A percentile compares a stretch with the other conserved stretches of the same genome.
Evolutionary conservation across 2,329 filamentous ascomycete species (phyloP).

Genomic region (Lasiodiplodia theobromae): DNA sequence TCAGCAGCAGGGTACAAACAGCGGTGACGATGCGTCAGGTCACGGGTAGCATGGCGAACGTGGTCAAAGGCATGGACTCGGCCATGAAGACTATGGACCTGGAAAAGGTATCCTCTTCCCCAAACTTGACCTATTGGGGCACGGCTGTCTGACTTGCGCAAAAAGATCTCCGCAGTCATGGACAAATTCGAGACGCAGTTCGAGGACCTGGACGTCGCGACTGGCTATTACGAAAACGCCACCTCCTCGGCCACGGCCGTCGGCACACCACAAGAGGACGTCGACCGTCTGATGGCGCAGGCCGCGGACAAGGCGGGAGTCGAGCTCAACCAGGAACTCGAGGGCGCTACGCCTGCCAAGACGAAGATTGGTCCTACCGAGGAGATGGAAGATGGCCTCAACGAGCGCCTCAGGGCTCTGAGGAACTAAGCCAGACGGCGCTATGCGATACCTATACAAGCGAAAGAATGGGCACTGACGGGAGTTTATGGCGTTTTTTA

Average conservation of each 20-base stretch:
- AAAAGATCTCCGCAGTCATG: slow-evolving; percentile 70
- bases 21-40: slow-evolving; percentile 69
- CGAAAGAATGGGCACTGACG: background rate
- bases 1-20: slow-evolving; percentile 66
- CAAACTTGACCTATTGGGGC: background rate
- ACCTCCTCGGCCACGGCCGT: slow-evolving; percentile 79
- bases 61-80: slow-evolving; percentile 67
- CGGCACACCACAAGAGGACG: slow-evolving; percentile 80
- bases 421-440: slow-evolving; percentile 46
- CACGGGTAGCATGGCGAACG: slow-evolving; percentile 67
- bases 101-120: slow-evolving; percentile 59
- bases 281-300: slow-evolving; percentile 84
- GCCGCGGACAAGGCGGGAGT: slow-evolving; percentile 88
- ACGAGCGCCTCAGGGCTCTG: slow-evolving; percentile 63
- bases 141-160: background rate
- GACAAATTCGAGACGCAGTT: slow-evolving; percentile 68
- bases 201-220: slow-evolving; percentile 59
- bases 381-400: slow-evolving; percentile 79
- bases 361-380: slow-evolving; percentile 72
- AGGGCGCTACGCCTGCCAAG: slow-evolving; percentile 62
- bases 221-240: slow-evolving; percentile 82
- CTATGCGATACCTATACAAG: background rate
- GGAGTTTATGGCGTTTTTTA: slow-evolving; percentile 21
- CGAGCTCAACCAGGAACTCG: slow-evolving; percentile 79
- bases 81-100: slow-evolving; percentile 71